These are phyloP conservation scores for Leptomonas seymouri DNA, from an alignment of 208 protist genomes.

Conservation along the genomic window DNA sequence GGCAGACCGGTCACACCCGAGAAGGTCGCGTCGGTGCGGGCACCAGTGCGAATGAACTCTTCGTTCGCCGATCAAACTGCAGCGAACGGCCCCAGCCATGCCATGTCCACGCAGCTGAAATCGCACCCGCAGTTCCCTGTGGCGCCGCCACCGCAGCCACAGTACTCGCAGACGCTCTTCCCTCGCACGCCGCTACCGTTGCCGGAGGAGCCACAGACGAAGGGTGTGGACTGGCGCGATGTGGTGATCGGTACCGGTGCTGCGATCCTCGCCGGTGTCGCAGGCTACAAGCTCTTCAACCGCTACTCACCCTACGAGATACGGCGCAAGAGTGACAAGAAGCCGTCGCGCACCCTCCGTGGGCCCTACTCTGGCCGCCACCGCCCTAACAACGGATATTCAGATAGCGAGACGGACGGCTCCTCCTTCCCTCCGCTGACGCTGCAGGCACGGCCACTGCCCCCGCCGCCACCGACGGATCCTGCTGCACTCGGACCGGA, in stretches of 20 bases:
- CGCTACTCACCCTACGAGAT: slow-evolving; percentile 84
- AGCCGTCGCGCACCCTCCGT: slow-evolving; percentile 12
- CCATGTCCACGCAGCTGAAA: slow-evolving; percentile 9
- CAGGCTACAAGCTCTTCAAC: slow-evolving; percentile 68
- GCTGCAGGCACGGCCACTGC: slow-evolving; percentile 11
- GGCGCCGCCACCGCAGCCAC: slow-evolving; percentile 13
- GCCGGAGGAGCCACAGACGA: slow-evolving; percentile 22
- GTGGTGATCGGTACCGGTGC: slow-evolving; percentile 76
- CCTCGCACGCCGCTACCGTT: slow-evolving; percentile 38
- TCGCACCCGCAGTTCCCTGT: slow-evolving; percentile 6
- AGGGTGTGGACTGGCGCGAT: slow-evolving; percentile 69
- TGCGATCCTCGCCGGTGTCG: slow-evolving; percentile 48
- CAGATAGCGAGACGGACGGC: slow-evolving; percentile 33
- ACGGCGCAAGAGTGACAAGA: slow-evolving; percentile 62
- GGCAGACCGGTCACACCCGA: slow-evolving; percentile 51
- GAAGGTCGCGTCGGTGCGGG: slow-evolving; percentile 43
- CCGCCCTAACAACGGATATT: slow-evolving; percentile 14
- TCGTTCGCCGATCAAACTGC: background rate
- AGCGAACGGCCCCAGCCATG: background rate
- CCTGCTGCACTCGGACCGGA: slow-evolving; percentile 9
- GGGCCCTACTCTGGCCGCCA: slow-evolving; percentile 2
- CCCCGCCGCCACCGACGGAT: slow-evolving; percentile 28
- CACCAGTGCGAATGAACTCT: slow-evolving; percentile 2
- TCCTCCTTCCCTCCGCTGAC: slow-evolving; percentile 11
- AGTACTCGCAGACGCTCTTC: slow-evolving; percentile 50